Evolutionary conservation across 2,329 filamentous ascomycete genomes (phyloP).

Genomic region (Pestalotiopsis sp.): DNA sequence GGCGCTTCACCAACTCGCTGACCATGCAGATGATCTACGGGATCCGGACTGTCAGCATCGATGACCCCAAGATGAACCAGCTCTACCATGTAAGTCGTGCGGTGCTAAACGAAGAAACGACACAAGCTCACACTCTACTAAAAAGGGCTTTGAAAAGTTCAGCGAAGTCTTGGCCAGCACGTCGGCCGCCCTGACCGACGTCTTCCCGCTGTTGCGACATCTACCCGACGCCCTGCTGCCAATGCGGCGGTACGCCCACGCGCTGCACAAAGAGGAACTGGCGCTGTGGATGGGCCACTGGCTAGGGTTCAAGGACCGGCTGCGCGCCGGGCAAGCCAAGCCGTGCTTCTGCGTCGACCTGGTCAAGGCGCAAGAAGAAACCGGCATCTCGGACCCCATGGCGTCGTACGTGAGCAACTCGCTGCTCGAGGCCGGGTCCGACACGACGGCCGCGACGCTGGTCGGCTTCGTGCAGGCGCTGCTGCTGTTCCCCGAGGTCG

Average conservation of each 20-base stretch:
- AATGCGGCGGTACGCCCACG: conserved; percentile 38
- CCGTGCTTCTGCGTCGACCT: conserved; percentile 29
- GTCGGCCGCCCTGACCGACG: conserved; percentile 46
- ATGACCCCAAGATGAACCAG: conserved; percentile 44
- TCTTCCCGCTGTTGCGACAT: conserved; percentile 45
- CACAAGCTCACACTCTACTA: too few relatives aligned
- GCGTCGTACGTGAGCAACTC: conserved; percentile 34
- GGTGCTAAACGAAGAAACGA: background rate
- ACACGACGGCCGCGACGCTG: conserved; percentile 47
- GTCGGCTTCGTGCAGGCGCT: conserved; percentile 52
- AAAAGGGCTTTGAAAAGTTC: conserved; percentile 37
- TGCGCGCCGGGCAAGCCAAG: conserved; percentile 30
- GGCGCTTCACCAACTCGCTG: conserved; percentile 50
- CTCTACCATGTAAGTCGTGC: conserved; percentile 38
- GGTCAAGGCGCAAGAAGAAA: conserved; percentile 28
- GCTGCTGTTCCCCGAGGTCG: conserved; percentile 52
- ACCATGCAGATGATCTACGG: conserved; percentile 54
- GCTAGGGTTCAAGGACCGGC: conserved; percentile 40
- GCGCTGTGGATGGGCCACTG: conserved; percentile 43
- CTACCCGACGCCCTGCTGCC: conserved; percentile 48
- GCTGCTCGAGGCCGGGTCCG: conserved; percentile 35
- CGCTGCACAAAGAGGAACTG: conserved; percentile 46
- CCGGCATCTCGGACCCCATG: conserved; percentile 34
- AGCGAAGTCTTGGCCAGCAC: conserved; percentile 15
- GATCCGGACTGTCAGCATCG: conserved; percentile 37